Evolutionary conservation across 345 rosid species (phyloP).

Genomic region (Mercurialis annua): DNA sequence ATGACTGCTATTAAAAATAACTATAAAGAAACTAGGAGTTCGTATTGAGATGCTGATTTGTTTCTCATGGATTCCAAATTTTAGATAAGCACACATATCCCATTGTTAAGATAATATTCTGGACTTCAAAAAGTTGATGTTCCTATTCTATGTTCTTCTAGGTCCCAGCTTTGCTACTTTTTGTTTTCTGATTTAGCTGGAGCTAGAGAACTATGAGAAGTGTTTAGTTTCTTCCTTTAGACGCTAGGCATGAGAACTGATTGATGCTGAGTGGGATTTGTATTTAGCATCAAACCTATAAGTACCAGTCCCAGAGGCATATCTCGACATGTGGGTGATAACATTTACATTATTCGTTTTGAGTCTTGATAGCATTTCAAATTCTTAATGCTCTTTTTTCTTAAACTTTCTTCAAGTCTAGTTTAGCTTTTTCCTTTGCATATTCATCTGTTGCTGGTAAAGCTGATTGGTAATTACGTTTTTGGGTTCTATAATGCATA

Average conservation of each 20-base stretch:
- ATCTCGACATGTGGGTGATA: background rate
- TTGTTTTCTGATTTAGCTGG: background rate
- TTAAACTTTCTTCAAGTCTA: background rate
- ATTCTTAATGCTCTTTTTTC: background rate
- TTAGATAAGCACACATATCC: background rate
- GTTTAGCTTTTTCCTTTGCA: background rate
- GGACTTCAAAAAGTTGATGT: background rate
- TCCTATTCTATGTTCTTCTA: background rate
- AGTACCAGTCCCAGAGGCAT: background rate
- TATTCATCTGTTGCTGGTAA: background rate
- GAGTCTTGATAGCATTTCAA: background rate
- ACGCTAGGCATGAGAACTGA: background rate
- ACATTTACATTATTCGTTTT: background rate
- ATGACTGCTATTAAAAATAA: too few relatives aligned
- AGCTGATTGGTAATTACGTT: slow-evolving; percentile 14
- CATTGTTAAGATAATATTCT: background rate
- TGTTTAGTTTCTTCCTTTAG: background rate
- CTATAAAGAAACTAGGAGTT: background rate
- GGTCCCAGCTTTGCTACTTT: background rate
- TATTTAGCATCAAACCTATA: background rate
- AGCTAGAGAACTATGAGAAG: background rate
- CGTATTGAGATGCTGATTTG: background rate
- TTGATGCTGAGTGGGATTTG: background rate
- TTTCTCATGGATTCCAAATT: background rate
- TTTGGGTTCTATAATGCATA: slow-evolving; percentile 5